Conservation (phyloP, 108 stramenopile species). For the Skeletonema costatum region DNA sequence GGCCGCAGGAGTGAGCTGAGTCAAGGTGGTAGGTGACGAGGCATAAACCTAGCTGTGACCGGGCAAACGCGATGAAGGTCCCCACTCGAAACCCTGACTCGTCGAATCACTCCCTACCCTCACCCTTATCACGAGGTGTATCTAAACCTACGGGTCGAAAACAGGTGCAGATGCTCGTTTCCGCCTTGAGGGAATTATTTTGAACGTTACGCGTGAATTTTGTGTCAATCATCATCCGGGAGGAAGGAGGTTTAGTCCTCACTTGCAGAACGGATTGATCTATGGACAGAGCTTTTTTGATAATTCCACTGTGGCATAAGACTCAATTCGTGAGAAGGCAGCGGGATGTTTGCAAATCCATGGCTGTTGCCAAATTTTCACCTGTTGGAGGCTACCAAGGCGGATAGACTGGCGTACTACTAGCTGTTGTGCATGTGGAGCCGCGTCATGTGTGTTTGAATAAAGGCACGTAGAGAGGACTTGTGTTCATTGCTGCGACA, state of each 20-base stretch:
- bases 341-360: conserved; percentile 44
- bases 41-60: not conserved
- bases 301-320: conserved; percentile 59
- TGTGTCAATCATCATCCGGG: conserved; percentile 53
- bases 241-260: conserved; percentile 40
- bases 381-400: conserved; percentile 27
- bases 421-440: conserved; percentile 41
- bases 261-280: conserved; percentile 50
- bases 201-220: conserved; percentile 67
- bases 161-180: conserved; percentile 22
- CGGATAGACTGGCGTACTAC: conserved; percentile 13
- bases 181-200: conserved; percentile 57
- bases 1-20: not conserved
- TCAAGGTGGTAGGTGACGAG: not conserved
- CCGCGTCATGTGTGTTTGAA: conserved; percentile 27
- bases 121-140: conserved; percentile 37
- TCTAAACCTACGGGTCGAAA: conserved; percentile 23
- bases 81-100: conserved; percentile 30
- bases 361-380: conserved; percentile 49
- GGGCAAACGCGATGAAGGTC: conserved; percentile 27
- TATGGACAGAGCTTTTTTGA: conserved; percentile 52
- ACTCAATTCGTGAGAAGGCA: conserved; percentile 43
- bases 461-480: conserved; percentile 30
- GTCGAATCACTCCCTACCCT: conserved; percentile 35
- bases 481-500: conserved; percentile 42